A percentile compares a stretch with the other conserved stretches of the same genome.
phyloP scores from a whole-genome alignment of 1,139 yeast genomes.

The Wickerhamiella pararugosa region DNA sequence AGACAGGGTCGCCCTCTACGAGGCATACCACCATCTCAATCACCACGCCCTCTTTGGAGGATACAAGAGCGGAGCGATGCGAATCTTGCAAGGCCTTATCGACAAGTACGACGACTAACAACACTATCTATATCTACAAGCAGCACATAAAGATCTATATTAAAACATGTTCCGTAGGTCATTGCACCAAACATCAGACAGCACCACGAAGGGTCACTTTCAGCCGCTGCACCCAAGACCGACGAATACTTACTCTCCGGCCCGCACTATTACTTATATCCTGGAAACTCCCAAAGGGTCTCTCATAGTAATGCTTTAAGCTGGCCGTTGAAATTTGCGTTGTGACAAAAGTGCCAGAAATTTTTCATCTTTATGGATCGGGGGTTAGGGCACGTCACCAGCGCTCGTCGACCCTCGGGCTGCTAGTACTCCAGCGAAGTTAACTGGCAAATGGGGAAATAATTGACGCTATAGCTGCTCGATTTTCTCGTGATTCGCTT shows the following conservation, averaged over 20 bases:
- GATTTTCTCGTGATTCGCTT: too few relatives aligned
- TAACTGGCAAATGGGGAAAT: too few relatives aligned
- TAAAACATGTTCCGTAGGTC: slow-evolving; percentile 25
- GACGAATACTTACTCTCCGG: slow-evolving; percentile 22
- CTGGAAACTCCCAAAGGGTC: slow-evolving; percentile 23
- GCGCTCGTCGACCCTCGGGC: too few relatives aligned
- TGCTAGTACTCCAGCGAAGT: too few relatives aligned
- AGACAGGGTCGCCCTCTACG: neutral
- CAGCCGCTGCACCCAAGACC: slow-evolving; percentile 31
- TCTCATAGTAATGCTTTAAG: slow-evolving; percentile 27
- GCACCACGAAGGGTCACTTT: slow-evolving; percentile 30
- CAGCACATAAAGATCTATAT: too few relatives aligned
- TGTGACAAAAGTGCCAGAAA: slow-evolving; percentile 15
- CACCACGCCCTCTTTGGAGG: too few relatives aligned
- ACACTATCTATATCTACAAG: too few relatives aligned
- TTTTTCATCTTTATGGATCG: neutral
- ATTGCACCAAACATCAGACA: slow-evolving; percentile 30
- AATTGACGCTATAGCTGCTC: too few relatives aligned
- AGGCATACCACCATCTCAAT: neutral
- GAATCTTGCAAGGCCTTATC: too few relatives aligned
- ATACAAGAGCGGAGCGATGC: too few relatives aligned
- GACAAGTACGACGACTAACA: too few relatives aligned
- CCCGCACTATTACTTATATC: slow-evolving; percentile 17
- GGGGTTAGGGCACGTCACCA: slow-evolving; percentile 3
- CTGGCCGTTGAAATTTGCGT: slow-evolving; percentile 24